Evolutionary conservation across 1,284 basidiomycete genomes (phyloP), one percentile per base, ranked within the genome.

Genomic region (Fomitopsis palustris): DNA sequence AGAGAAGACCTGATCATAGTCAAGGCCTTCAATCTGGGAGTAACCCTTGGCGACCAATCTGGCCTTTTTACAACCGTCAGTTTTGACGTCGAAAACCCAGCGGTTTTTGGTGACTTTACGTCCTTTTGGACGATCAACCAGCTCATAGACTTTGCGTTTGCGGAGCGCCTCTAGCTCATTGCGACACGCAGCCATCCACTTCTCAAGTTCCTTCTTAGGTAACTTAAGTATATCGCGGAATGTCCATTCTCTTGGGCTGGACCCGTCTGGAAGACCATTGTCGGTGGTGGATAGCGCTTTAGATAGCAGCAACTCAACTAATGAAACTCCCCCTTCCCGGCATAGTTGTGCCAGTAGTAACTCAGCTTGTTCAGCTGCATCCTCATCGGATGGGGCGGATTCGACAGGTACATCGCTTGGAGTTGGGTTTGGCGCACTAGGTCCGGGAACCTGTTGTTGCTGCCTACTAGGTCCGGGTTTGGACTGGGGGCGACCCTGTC

Each of bases 51-150:
- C 60, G 6, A 61, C 56, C 10, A 58, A 41, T 23, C 56, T 39
- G 10, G 56, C 56, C 54, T 56, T 61, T 25, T 54, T 47, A 8
- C 35, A 35, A 49, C 57, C 45, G 19, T 55, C 81, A 70, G 57
- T 33, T 55, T 59, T 59, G 35, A 49, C 21, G 35, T 54, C 33
- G 21, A 49, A 59, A 16, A 55, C 53, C 57, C 57, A 59, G 27
- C 17, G 53, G 45, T 59, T 59, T 33, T 74, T 75, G 78, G 41
- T 59, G 54, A 52, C 64, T 21, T 60, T 41, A 31, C 45, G 16
- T 39, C 51, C 65, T 55, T 56, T 45, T 16, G 70, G 69, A 16
- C 64, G 49, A n/a, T 65, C 54, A 1, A 67, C 63, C 25, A 72
- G 14, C 8, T 65, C 56, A 55, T 57, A 68, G 29, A 68, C 64